Conservation (phyloP, 257 asterid genomes). For the Eucommia ulmoides region DNA sequence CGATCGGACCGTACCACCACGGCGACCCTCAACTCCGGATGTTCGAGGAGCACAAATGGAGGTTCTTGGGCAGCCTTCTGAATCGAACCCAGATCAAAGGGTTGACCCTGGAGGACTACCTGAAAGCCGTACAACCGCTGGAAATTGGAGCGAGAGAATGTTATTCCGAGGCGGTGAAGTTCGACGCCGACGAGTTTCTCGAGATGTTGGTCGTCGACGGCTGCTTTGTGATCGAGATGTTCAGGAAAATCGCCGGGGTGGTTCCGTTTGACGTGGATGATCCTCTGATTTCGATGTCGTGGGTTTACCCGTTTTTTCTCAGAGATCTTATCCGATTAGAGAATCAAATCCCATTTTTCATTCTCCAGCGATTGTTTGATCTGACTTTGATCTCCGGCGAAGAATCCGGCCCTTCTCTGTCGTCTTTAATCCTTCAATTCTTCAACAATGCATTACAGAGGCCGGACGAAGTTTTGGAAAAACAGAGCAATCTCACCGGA, state of each 20-base stretch:
- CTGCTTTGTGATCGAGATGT: constrained; percentile 66
- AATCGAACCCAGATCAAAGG: constrained; percentile 24
- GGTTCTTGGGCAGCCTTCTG: constrained; percentile 46
- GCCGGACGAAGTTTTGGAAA: constrained; percentile 24
- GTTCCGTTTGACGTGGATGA: constrained; percentile 48
- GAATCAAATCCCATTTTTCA: constrained; percentile 73
- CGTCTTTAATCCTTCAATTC: constrained; percentile 33
- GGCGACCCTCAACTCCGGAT: constrained; percentile 43
- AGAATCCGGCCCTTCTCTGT: constrained; percentile 27
- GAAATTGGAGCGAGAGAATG: constrained; percentile 57
- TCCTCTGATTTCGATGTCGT: constrained; percentile 55
- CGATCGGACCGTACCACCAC: constrained; percentile 86
- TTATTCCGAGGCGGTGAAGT: constrained; percentile 33
- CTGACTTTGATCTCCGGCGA: constrained; percentile 28
- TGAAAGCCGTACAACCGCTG: constrained; percentile 41
- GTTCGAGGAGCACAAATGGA: constrained; percentile 92
- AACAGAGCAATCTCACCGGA: constrained; percentile 20
- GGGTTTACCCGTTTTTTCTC: constrained; percentile 54
- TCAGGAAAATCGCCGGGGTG: constrained; percentile 47
- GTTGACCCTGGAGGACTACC: constrained; percentile 25
- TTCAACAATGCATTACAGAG: constrained; percentile 41
- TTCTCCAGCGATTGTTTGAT: constrained; percentile 48
- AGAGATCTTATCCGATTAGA: constrained; percentile 70
- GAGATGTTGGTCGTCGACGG: constrained; percentile 87
- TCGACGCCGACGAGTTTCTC: constrained; percentile 37